phyloP scores from a whole-genome alignment of 2,329 filamentous ascomycete genomes.

The Paecilomyces dactylethromorphus region DNA sequence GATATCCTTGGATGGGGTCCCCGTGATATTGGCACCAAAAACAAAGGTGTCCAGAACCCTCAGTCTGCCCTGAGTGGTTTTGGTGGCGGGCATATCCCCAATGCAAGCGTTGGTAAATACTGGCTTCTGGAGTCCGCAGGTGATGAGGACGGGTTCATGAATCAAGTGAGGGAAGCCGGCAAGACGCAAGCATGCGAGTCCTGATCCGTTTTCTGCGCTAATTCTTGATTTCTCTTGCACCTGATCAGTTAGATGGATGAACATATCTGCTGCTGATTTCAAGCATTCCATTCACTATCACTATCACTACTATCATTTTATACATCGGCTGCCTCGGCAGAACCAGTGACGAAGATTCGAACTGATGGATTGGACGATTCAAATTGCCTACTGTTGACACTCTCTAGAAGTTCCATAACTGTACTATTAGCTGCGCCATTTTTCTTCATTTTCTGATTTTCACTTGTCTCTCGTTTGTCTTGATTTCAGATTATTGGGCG shows the following conservation, averaged over 20 bases:
- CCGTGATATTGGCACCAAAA: conserved; percentile 22
- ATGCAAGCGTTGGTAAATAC: conserved; percentile 32
- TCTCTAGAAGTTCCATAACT: not conserved
- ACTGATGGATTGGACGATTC: not conserved
- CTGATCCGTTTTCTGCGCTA: not conserved
- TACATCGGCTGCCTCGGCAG: not conserved
- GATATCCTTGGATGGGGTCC: conserved; percentile 33
- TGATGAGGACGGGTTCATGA: conserved; percentile 37
- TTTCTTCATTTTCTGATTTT: not conserved
- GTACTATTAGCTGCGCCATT: not conserved
- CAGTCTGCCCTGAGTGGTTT: conserved; percentile 28
- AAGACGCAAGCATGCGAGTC: conserved; percentile 22
- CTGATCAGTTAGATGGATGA: not conserved
- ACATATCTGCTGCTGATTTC: not conserved
- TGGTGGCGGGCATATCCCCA: conserved; percentile 28
- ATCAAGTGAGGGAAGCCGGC: conserved; percentile 36
- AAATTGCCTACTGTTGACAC: not conserved
- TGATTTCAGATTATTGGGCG: not conserved
- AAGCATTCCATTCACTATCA: not conserved
- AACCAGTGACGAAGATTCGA: not conserved
- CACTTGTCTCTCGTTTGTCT: not conserved
- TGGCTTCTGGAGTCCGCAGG: conserved; percentile 33
- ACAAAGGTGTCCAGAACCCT: conserved; percentile 22
- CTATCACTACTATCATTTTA: not conserved
- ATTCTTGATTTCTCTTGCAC: not conserved